phyloP scores from a whole-genome alignment of 2,329 filamentous ascomycete genomes.

The Colletotrichum chrysophilum region DNA sequence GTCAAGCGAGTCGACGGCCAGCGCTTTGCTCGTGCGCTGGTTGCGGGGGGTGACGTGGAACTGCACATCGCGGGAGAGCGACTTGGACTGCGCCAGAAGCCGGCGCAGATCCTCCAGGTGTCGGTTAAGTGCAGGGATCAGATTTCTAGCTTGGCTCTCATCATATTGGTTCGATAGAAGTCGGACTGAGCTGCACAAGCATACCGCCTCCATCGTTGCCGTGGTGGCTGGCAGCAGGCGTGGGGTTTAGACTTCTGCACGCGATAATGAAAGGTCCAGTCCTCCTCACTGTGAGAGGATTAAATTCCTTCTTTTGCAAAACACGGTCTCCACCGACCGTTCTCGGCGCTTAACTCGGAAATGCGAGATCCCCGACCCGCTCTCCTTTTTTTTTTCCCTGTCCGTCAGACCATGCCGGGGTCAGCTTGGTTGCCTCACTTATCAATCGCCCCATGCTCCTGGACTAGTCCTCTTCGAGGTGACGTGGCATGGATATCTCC shows the following conservation, averaged over 20 bases:
- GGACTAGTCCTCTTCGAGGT: neutral
- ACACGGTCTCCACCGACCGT: neutral
- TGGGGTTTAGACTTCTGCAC: neutral
- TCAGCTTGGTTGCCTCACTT: neutral
- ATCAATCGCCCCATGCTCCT: neutral
- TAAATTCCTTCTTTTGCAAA: neutral
- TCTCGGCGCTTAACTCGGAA: neutral
- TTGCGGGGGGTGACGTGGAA: conserved; percentile 34
- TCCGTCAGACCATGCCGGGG: neutral
- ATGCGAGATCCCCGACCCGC: neutral
- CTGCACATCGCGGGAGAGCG: conserved; percentile 30
- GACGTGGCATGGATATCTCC: neutral
- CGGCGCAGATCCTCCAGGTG: conserved; percentile 29
- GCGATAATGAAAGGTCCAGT: neutral
- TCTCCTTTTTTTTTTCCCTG: neutral
- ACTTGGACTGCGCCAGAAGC: conserved; percentile 32
- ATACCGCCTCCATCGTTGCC: neutral
- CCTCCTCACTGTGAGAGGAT: neutral
- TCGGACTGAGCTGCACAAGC: neutral
- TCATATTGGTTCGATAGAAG: conserved; percentile 14
- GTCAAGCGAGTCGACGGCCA: conserved; percentile 26
- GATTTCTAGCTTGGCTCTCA: conserved; percentile 22
- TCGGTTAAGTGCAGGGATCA: conserved; percentile 29
- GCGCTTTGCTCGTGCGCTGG: conserved; percentile 34
- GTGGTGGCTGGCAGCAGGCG: neutral